Evolutionary conservation across 176 grass and related monocot species (phyloP).

Genomic region (Oryza glumipatula): DNA sequence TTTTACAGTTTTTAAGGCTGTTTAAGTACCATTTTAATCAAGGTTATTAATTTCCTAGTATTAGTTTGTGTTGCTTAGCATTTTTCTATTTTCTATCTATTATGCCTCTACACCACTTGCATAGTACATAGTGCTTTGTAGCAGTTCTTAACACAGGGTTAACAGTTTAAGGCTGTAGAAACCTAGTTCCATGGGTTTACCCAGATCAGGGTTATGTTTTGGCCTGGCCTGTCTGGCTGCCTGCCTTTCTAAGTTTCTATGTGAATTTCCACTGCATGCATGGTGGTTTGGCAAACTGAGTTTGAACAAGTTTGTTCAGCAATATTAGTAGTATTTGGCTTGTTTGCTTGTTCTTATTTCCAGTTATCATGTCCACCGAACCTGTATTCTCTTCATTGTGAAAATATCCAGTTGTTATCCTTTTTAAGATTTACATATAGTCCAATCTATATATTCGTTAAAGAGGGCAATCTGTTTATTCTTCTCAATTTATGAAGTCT

Average conservation of each 20-base stretch:
- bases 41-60: slow-evolving; percentile 12
- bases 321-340: neutral
- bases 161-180: neutral
- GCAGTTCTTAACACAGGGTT: neutral
- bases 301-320: neutral
- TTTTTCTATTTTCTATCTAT: neutral
- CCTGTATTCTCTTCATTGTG: neutral
- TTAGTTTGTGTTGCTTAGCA: slow-evolving; percentile 9
- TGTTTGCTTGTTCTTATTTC: slow-evolving; percentile 10
- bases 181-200: neutral
- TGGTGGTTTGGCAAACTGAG: neutral
- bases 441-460: neutral
- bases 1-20: slow-evolving; percentile 1
- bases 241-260: neutral
- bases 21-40: neutral
- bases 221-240: neutral
- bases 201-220: neutral
- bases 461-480: neutral
- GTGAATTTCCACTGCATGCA: neutral
- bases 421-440: slow-evolving; percentile 2
- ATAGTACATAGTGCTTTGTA: neutral
- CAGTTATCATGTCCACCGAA: neutral
- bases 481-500: neutral
- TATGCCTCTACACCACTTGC: neutral
- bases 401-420: neutral